Evolutionary conservation across 2,329 filamentous ascomycete genomes (phyloP), one percentile per base, ranked within the genome.

Genomic region (Lizonia empirigonia): DNA sequence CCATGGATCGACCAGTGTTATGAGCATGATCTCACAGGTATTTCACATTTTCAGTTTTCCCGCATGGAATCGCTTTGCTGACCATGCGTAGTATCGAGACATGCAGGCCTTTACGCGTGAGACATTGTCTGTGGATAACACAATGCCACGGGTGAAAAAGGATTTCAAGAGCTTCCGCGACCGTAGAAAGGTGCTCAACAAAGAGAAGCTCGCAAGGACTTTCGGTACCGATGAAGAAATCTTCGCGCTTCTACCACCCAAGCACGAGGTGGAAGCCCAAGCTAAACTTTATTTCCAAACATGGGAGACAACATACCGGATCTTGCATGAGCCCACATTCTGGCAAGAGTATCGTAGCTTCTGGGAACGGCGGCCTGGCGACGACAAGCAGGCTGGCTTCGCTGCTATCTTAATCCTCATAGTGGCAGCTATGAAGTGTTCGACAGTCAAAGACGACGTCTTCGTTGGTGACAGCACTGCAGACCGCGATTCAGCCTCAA

Each of bases 241-340:
- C 1, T 62, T 71, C 27, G 64, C 65, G 0, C 44, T 74, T 5
- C 55, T 79, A 1, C 76, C 76, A 1, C 38, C 67, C 1, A 73
- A 69, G 41, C 54, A 44, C 13, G 60, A 70, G 15, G 67, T 77
- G 1, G 79, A 83, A 48, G 29, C 58, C 10, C 74, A 79, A 63
- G 72, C 75, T 6, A 50, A 62, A 1, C 55, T 78, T 0, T 85
- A 85, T 63, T 76, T 83, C 34, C 64, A 65, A 2, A 78, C 69
- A 0, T 83, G 80, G 50, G 82, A 83, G 51, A 76, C 74, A 1
- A 73, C 75, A 0, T 77, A 82, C 42, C 77, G 80, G 3, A 78
- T 85, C 35, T 62, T 85, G 0, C 82, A 85, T 46, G 63, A 72
- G 4, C 81, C 81, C 0, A 78, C 74, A 0, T 85, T 85, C 52